Conservation (phyloP, 192 early-diverging fungal species). For the Coemansia furcata region DNA sequence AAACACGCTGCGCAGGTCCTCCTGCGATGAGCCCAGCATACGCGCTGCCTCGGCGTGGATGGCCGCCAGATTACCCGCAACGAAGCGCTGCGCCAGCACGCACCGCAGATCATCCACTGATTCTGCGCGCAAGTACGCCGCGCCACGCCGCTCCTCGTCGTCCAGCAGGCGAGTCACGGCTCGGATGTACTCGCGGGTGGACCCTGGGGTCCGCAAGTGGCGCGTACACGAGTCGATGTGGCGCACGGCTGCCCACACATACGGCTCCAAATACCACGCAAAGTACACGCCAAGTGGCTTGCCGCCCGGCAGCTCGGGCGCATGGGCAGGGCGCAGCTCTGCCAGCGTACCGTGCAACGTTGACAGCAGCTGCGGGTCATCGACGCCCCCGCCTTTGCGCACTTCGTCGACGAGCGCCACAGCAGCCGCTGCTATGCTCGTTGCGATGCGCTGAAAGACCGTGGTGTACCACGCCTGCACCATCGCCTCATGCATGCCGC, state of each 20-base stretch:
- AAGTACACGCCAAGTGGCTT: neutral
- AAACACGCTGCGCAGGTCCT: slow-evolving; percentile 80
- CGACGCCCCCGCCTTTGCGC: neutral
- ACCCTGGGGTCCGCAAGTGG: slow-evolving; percentile 77
- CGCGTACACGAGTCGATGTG: slow-evolving; percentile 73
- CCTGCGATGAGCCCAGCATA: slow-evolving; percentile 73
- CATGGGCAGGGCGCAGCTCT: neutral
- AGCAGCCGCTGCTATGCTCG: neutral
- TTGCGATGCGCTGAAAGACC: neutral
- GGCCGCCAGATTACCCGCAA: slow-evolving; percentile 66
- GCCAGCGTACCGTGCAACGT: neutral
- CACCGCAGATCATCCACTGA: slow-evolving; percentile 66
- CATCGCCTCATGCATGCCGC: neutral
- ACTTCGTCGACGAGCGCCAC: neutral
- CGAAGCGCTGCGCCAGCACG: slow-evolving; percentile 74
- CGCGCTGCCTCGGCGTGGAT: slow-evolving; percentile 83
- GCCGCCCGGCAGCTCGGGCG: neutral
- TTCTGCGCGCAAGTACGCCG: slow-evolving; percentile 71
- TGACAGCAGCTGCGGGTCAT: neutral
- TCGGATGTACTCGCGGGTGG: slow-evolving; percentile 87
- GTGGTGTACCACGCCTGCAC: neutral
- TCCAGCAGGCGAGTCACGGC: slow-evolving; percentile 66
- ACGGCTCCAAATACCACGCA: neutral
- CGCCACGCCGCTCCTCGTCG: slow-evolving; percentile 74
- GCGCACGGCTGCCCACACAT: slow-evolving; percentile 21